Evolutionary conservation across 805 yeast species (phyloP), one percentile per base, ranked within the genome.

Genomic region (Pichia cephalocereana): DNA sequence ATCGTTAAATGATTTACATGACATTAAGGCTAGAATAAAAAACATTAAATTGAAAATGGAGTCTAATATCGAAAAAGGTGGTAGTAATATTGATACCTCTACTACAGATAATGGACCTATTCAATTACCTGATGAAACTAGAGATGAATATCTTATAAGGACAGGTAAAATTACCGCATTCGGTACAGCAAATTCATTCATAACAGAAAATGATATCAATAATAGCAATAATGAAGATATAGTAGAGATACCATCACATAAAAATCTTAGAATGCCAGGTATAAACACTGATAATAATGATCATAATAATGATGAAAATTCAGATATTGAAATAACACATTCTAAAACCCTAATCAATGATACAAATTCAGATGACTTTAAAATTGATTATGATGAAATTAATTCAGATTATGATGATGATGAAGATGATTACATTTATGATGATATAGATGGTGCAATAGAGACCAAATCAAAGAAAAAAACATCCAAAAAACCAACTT

Each of bases 131-230:
- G 85, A 77, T n/a, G 98, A 93, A 59, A 66, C 88, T 0, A 85
- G 84, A 58, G 78, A 78, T 48, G 97, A 90, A 45, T 90, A 66
- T 59, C 70, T 93, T 51, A 77, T 93, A 0, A 73, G 99, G 54
- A 90, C 91, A 0, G 99, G 99, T 30, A 82, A 88, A 62, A 79
- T 89, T 48, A 93, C 99, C 0, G 98, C 98, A 0, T 93, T 93
- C 70, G 95, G 96, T 11, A 77, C 78, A 31, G 67, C 77, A 19
- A 71, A 73, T 39, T 82, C 79, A 2, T 84, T 87, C 55, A 72
- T 69, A 17, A 72, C 71, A 38, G 73, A 68, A 2, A 53, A 51
- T 1, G 57, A 42, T 8, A 53, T 7, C 23, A 17, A 18, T 17
- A 8, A 37, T 17, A 19, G 4, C 23, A 19, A 19, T 19, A 19